Evolutionary conservation across 495 filamentous ascomycete species (phyloP), one percentile per base, ranked within the genome.

Genomic region (Daldinia vernicosa): DNA sequence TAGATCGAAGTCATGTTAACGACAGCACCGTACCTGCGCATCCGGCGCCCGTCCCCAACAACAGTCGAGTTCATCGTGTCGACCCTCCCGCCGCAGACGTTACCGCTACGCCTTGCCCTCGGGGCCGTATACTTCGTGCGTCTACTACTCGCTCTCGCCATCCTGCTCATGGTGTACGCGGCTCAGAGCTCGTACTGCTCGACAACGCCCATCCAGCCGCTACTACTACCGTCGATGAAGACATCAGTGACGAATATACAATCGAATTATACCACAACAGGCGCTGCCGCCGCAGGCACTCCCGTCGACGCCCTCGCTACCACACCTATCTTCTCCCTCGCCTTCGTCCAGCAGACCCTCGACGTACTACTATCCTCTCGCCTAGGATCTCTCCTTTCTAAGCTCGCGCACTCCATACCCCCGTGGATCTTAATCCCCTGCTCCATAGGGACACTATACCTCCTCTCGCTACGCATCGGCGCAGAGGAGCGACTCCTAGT

Each of bases 61-160:
- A 95, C 93, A n/a, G 88, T 89, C 70, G 90, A 91, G 73, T 96
- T 92, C 83, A 93, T 91, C 54, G 90, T 95, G 55, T 93, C 93
- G 63, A 95, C 92, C 73, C 85, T 86, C 63, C 85, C 83, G 12
- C 87, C 83, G 24, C 80, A 78, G 1, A 91, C 87, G 50, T 78
- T 89, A 61, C 81, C 86, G 6, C 82, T 88, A 45, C 88, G 87
- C 68, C 68, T 88, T 62, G 75, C 86, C 45, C 85, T 85, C 61
- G 72, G 81, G 58, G 56, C 84, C 56, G 74, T 88, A 64, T 75
- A 88, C 63, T 65, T 86, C 68, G 67, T 89, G 6, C 87, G 83
- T 40, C 63, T 82, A 53, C 12, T 76, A 6, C 67, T 84, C 50
- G 47, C 74, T 59, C 52, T 74, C 67, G 66, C 65, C 39, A 66